Base-by-base conservation (phyloP, 768 basidiomycete genomes). In the Tulasnella sp. region DNA sequence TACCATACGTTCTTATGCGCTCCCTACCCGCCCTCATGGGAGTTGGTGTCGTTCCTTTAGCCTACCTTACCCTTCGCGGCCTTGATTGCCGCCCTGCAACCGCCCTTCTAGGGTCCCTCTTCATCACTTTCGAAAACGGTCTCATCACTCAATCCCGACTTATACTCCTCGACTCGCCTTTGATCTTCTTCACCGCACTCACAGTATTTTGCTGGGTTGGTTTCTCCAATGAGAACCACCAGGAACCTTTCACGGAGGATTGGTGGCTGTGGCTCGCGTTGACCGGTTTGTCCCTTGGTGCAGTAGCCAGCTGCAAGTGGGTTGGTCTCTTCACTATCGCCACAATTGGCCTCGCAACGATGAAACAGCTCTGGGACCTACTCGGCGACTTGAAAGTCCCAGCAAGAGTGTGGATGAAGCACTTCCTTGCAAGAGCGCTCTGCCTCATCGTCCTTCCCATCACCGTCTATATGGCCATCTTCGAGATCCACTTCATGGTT, bases 251-350 rank as follows among this genome's bases (percentile, higher is more conserved):
- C 86, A 92, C 93, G 1, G 87, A 90, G 14, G 85, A 87, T 2
- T 99, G 98, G 98, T 99, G 98, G 98, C 87, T 88, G 0, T 97
- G 95, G 93, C 92, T 99, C 42, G 86, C 89, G 18, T 88, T 98
- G 56, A 93, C 94, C 2, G 98, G 98, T 40, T 87, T 97, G 19
- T 91, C 93, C 0, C 91, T 99, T 36, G 98, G 98, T 48, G 96
- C 97, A 6, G 96, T 97, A 74, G 90, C 93, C 42, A 94, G 92
- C 83, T 95, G 95, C 88, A 99, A 99, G 85, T 99, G 97, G 98
- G 97, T 99, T 58, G 98, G 98, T 14, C 87, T 99, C 31, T 98
- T 99, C 87, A 99, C 97, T 19, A 95, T 99, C 82, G 96, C 98
- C 12, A 98, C 97, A 9, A 87, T 99, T 75, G 98, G 97, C 19